A percentile compares a stretch with the other conserved stretches of the same genome.
Evolutionary conservation across 345 rosid species (phyloP).

Genomic region (Dovyalis caffra): DNA sequence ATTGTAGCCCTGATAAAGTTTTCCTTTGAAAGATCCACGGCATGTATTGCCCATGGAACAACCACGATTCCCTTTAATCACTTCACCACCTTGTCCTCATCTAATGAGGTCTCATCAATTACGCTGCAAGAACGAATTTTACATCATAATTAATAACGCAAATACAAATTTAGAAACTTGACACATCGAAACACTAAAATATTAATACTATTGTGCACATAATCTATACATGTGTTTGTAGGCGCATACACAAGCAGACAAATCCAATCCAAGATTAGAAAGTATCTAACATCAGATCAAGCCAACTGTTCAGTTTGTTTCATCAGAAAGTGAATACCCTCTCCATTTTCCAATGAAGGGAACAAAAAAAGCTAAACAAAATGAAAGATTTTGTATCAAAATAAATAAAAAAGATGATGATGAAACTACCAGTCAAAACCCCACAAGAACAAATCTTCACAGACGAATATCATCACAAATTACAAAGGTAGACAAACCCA

Average conservation of each 20-base stretch:
- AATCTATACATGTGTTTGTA: background rate
- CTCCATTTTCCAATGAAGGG: background rate
- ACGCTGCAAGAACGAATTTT: conserved; percentile 18
- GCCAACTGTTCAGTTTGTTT: background rate
- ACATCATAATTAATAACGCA: background rate
- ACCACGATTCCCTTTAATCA: conserved; percentile 24
- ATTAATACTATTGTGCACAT: background rate
- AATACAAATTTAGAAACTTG: conserved; percentile 5
- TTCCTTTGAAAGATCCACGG: conserved; percentile 87
- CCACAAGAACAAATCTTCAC: background rate
- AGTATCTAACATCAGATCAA: conserved; percentile 12
- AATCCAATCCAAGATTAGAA: background rate
- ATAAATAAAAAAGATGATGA: background rate
- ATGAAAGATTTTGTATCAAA: too few relatives aligned
- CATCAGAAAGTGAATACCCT: background rate
- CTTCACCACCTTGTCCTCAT: conserved; percentile 41
- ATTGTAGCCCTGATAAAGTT: conserved; percentile 63
- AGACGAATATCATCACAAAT: background rate
- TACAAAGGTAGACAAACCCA: background rate
- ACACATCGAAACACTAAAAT: background rate
- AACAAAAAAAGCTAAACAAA: background rate
- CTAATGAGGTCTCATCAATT: conserved; percentile 36
- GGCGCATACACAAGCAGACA: background rate
- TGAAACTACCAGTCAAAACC: background rate
- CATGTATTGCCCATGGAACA: conserved; percentile 99